Evolutionary conservation across 1,284 basidiomycete genomes (phyloP).

Genomic region (Melampsora abietis-canadensis): DNA sequence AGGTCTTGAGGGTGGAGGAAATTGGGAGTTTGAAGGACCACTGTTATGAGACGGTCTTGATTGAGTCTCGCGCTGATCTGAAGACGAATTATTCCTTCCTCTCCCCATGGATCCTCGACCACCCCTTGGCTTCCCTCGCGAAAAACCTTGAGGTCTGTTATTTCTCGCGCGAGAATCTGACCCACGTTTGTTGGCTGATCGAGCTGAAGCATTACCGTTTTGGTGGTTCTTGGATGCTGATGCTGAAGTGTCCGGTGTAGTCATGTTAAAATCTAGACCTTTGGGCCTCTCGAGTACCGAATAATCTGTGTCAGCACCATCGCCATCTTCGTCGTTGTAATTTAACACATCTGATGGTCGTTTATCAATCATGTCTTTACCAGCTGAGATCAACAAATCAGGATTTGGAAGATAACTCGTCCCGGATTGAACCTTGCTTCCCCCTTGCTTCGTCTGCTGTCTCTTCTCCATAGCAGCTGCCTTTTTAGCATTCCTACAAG

Average conservation of each 20-base stretch:
- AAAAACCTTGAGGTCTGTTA: neutral
- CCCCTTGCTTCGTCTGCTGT: neutral
- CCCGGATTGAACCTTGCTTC: neutral
- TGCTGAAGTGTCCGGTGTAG: neutral
- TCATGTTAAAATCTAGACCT: neutral
- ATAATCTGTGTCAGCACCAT: conserved; percentile 32
- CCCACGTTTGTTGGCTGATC: neutral
- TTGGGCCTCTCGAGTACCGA: conserved; percentile 24
- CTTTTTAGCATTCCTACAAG: conserved; percentile 31
- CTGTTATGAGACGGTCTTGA: neutral
- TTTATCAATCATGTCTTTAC: conserved; percentile 25
- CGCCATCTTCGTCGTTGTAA: conserved; percentile 25
- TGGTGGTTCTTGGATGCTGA: neutral
- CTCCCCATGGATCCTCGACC: neutral
- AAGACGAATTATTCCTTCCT: neutral
- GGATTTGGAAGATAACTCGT: neutral
- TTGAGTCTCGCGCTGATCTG: neutral
- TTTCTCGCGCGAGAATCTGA: conserved; percentile 17
- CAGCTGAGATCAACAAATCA: conserved; percentile 12
- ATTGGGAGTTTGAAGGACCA: neutral
- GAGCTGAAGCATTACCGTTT: neutral
- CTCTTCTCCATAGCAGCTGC: conserved; percentile 8
- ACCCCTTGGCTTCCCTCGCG: conserved; percentile 12
- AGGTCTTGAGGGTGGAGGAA: neutral
- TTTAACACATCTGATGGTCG: conserved; percentile 3